phyloP scores from a whole-genome alignment of 257 asterid species.

The Asclepias syriaca region DNA sequence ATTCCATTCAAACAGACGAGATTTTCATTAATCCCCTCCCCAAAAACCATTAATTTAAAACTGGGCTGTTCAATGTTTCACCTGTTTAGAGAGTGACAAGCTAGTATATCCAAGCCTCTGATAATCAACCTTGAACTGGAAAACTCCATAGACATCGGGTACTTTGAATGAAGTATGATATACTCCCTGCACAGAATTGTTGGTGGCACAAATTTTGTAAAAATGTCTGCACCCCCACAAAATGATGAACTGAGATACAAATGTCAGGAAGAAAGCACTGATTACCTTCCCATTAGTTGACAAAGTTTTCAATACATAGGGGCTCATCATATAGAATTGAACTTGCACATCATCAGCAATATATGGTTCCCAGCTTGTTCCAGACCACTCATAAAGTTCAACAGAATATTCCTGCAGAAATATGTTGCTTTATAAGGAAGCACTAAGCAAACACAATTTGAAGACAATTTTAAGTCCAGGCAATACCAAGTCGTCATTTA shows the following conservation, averaged over 20 bases:
- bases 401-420: slow-evolving; percentile 54
- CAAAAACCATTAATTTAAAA: neutral
- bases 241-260: neutral
- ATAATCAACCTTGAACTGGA: slow-evolving; percentile 86
- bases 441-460: neutral
- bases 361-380: slow-evolving; percentile 75
- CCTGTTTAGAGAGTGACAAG: slow-evolving; percentile 79
- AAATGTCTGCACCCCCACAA: neutral
- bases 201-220: neutral
- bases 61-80: slow-evolving; percentile 11
- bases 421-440: neutral
- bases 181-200: slow-evolving; percentile 42
- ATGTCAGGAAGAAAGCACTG: slow-evolving; percentile 1
- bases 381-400: slow-evolving; percentile 78
- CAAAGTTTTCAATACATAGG: slow-evolving; percentile 73
- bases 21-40: neutral
- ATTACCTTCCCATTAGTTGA: slow-evolving; percentile 61
- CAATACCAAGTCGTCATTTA: slow-evolving; percentile 80
- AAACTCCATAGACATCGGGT: slow-evolving; percentile 91
- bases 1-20: neutral
- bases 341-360: slow-evolving; percentile 75
- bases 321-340: slow-evolving; percentile 94
- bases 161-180: slow-evolving; percentile 75
- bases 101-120: slow-evolving; percentile 68
- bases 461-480: neutral